A percentile compares a stretch with the other conserved stretches of the same genome.
Conservation (phyloP, 2,329 filamentous ascomycete species). For the Didymosphaeria variabile region DNA sequence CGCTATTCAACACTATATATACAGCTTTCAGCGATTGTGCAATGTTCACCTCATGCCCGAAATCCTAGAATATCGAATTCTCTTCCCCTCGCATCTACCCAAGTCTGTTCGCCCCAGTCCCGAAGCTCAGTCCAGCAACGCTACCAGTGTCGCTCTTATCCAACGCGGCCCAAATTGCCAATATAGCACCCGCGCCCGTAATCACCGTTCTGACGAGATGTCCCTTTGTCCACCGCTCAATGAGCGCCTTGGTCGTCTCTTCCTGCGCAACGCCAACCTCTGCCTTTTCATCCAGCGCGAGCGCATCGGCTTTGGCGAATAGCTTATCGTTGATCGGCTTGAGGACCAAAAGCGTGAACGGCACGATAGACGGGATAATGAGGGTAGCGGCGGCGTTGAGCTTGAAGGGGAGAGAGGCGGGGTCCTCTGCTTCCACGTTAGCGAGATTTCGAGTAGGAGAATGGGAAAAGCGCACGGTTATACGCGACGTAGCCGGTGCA, state of each 20-base stretch:
- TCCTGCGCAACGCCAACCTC: conserved; percentile 52
- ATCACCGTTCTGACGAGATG: conserved; percentile 58
- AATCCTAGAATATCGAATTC: not conserved
- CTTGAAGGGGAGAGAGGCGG: conserved; percentile 47
- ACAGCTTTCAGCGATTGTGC: not conserved
- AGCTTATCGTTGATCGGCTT: conserved; percentile 60
- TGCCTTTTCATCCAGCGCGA: conserved; percentile 50
- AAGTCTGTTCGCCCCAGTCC: not conserved
- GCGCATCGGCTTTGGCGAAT: conserved; percentile 53
- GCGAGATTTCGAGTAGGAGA: not conserved
- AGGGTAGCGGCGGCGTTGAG: conserved; percentile 59
- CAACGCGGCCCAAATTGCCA: conserved; percentile 35
- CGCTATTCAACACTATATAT: not conserved
- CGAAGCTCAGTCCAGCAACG: not conserved
- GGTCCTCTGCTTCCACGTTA: conserved; percentile 27
- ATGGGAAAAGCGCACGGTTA: conserved; percentile 36
- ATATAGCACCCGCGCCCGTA: conserved; percentile 36
- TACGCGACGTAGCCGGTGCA: conserved; percentile 60
- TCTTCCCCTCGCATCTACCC: not conserved
- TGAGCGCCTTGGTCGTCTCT: conserved; percentile 60
- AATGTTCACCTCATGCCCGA: not conserved
- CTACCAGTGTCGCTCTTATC: conserved; percentile 24
- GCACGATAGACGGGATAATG: conserved; percentile 58
- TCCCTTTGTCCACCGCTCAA: conserved; percentile 65
- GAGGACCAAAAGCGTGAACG: conserved; percentile 63